Evolutionary conservation across 345 rosid genomes (phyloP).

Genomic region (Salix caprea): DNA sequence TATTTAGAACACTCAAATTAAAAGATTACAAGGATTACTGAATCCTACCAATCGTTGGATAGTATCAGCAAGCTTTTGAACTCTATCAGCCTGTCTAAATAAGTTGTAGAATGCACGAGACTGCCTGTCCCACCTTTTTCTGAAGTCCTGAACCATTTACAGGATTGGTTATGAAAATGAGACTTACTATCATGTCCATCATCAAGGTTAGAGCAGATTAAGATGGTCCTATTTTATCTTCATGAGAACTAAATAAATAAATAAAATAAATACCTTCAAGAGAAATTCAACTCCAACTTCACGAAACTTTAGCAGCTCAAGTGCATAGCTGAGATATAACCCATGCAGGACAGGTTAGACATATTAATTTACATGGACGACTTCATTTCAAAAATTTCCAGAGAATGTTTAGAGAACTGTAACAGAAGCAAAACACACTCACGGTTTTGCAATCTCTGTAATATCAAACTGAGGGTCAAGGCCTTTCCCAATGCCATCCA

Average conservation of each 20-base stretch:
- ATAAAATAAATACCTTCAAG: slow-evolving; percentile 45
- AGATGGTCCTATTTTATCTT: slow-evolving; percentile 24
- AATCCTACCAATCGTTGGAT: slow-evolving; percentile 73
- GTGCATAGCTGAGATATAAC: slow-evolving; percentile 64
- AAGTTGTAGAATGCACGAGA: slow-evolving; percentile 88
- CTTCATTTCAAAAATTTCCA: background rate
- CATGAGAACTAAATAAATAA: background rate
- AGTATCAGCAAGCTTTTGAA: slow-evolving; percentile 79
- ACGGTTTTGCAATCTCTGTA: slow-evolving; percentile 98
- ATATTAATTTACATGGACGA: background rate
- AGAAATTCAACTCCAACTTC: slow-evolving; percentile 96
- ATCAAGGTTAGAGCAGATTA: slow-evolving; percentile 2
- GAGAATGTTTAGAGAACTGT: background rate
- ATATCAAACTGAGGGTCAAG: slow-evolving; percentile 97
- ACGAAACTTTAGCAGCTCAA: slow-evolving; percentile 82
- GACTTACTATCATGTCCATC: background rate
- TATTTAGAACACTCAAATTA: background rate
- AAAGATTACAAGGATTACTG: background rate
- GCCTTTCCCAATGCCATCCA: slow-evolving; percentile 99
- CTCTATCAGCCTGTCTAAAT: slow-evolving; percentile 95
- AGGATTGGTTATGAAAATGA: slow-evolving; percentile 1
- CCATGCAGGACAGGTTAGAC: slow-evolving; percentile 21
- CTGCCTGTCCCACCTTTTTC: slow-evolving; percentile 92
- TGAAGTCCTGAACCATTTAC: slow-evolving; percentile 60
- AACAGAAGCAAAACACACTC: slow-evolving; percentile 30